phyloP scores from a whole-genome alignment of 495 filamentous ascomycete species.

The Sporormia fimetaria region DNA sequence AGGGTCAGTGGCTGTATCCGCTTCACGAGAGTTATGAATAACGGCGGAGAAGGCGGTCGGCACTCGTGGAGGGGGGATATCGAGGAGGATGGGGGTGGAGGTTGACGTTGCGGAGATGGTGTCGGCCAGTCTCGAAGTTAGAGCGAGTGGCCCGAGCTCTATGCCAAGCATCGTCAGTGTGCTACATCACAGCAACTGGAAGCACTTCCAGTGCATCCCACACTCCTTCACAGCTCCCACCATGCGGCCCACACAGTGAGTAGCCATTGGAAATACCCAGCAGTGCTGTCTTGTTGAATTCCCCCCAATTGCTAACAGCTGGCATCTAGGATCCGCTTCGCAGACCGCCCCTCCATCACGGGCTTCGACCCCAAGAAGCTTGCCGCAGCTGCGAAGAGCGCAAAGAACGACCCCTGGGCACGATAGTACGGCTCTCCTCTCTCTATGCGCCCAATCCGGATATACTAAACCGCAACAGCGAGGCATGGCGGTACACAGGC shows the following conservation, averaged over 20 bases:
- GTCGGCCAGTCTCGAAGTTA: too few species aligned
- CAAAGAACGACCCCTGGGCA: slow-evolving; percentile 80
- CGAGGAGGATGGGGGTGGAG: too few species aligned
- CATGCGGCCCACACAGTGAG: slow-evolving; percentile 8
- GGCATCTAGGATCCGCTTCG: slow-evolving; percentile 33
- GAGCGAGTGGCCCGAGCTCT: too few species aligned
- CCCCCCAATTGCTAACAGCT: slow-evolving; percentile 19
- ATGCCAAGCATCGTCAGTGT: too few species aligned
- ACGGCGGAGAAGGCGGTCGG: too few species aligned
- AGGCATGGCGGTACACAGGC: slow-evolving; percentile 88
- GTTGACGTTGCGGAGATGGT: too few species aligned
- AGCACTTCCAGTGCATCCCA: too few species aligned
- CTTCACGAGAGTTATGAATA: too few species aligned
- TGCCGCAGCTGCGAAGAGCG: slow-evolving; percentile 51
- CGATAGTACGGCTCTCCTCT: slow-evolving; percentile 45
- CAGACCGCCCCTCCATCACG: slow-evolving; percentile 57
- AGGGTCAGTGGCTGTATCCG: too few species aligned
- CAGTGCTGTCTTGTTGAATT: not conserved
- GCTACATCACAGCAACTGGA: not conserved
- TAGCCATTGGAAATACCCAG: not conserved
- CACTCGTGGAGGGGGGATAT: too few species aligned
- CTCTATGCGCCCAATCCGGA: not conserved
- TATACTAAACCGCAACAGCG: slow-evolving; percentile 41
- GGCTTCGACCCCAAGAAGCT: slow-evolving; percentile 72
- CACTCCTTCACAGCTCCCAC: slow-evolving; percentile 1